Conservation (phyloP, 1,284 basidiomycete species). For the Flammula alnicola region DNA sequence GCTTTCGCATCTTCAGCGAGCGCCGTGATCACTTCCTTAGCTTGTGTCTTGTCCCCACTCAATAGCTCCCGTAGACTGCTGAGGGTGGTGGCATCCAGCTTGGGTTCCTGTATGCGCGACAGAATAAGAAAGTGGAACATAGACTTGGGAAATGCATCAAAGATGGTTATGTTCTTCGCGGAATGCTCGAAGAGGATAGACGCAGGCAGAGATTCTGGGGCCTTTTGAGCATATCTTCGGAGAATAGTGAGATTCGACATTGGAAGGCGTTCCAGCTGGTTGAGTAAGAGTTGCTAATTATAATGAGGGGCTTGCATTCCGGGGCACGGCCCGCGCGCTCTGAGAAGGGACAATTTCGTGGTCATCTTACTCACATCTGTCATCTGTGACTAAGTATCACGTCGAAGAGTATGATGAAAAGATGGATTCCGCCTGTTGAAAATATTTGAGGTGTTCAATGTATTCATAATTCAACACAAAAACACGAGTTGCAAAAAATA, state of each 20-base stretch:
- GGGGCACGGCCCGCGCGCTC: no score
- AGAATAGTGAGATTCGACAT: constrained; percentile 61
- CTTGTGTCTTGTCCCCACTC: constrained; percentile 52
- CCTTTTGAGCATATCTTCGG: constrained; percentile 62
- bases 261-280: not conserved
- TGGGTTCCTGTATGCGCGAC: constrained; percentile 52
- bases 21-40: constrained; percentile 57
- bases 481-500: no score
- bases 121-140: constrained; percentile 85
- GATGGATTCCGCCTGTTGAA: no score
- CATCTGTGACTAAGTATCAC: no score
- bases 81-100: constrained; percentile 47
- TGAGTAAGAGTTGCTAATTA: no score
- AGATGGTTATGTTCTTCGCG: constrained; percentile 71
- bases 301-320: no score
- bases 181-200: constrained; percentile 69
- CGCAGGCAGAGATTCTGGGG: constrained; percentile 59
- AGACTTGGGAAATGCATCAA: constrained; percentile 87
- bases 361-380: no score
- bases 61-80: constrained; percentile 67
- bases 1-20: constrained; percentile 62
- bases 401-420: no score
- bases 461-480: no score
- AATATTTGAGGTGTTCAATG: no score
- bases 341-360: not conserved